phyloP scores from a whole-genome alignment of 1,284 basidiomycete genomes.

The Porogramme epimiltina region DNA sequence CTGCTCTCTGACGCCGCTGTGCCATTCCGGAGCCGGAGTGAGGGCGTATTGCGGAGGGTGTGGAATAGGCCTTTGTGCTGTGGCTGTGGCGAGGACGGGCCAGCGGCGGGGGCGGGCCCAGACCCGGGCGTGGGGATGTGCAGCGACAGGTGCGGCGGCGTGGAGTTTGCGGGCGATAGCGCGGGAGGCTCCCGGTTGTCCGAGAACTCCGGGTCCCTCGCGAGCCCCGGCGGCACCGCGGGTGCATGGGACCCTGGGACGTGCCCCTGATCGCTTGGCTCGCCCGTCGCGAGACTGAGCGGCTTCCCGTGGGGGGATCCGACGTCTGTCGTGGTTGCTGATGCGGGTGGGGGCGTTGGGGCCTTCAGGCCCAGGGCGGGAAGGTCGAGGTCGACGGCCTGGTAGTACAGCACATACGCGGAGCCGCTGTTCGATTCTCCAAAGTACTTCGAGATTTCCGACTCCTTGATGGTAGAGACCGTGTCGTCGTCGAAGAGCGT shows the following conservation, averaged over 20 bases:
- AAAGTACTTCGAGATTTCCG: constrained; percentile 92
- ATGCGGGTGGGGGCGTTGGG: constrained; percentile 24
- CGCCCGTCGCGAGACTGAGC: constrained; percentile 17
- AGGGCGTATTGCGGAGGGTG: constrained; percentile 31
- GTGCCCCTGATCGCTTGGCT: constrained; percentile 11
- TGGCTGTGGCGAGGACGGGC: constrained; percentile 9
- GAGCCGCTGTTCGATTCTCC: constrained; percentile 89
- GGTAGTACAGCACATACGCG: constrained; percentile 97
- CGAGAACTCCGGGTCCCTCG: constrained; percentile 36
- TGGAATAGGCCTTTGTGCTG: constrained; percentile 23
- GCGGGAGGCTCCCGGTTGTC: constrained; percentile 36
- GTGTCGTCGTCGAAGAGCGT: constrained; percentile 95
- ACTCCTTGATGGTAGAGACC: constrained; percentile 86
- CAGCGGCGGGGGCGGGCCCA: constrained; percentile 4
- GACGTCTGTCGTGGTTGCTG: constrained; percentile 15
- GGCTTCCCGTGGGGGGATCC: constrained; percentile 26
- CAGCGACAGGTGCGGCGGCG: constrained; percentile 11
- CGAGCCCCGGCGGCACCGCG: constrained; percentile 55
- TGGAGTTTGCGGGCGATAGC: constrained; percentile 14
- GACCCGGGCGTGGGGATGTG: constrained; percentile 8
- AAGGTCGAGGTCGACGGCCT: constrained; percentile 85
- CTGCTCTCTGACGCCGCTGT: constrained; percentile 14
- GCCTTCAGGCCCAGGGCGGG: constrained; percentile 64
- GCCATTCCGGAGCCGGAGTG: constrained; percentile 25
- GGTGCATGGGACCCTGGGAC: constrained; percentile 31